These are phyloP conservation scores for Vicia villosa DNA, from an alignment of 306 rosid genomes.

Conservation along the genomic window DNA sequence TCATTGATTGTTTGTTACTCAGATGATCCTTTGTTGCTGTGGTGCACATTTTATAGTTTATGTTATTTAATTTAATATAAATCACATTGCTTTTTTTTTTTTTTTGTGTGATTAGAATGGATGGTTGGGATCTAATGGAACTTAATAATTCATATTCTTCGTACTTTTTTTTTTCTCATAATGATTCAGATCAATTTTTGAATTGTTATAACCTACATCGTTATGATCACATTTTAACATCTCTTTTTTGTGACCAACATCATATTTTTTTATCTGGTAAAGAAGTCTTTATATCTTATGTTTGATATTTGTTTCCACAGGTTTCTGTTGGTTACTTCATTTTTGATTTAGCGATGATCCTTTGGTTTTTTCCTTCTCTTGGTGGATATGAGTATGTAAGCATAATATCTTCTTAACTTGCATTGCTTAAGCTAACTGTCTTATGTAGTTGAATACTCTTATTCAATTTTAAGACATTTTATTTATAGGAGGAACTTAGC, in stretches of 20 bases:
- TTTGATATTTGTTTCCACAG: slow-evolving; percentile 49
- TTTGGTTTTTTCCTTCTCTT: slow-evolving; percentile 82
- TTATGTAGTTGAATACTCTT: slow-evolving; percentile 23
- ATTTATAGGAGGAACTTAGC: slow-evolving; percentile 37
- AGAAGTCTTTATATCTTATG: slow-evolving; percentile 21
- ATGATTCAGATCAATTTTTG: slow-evolving; percentile 2
- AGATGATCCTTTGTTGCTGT: neutral
- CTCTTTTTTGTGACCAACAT: neutral
- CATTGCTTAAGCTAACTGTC: slow-evolving; percentile 10
- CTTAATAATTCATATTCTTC: neutral
- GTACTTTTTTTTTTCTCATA: neutral
- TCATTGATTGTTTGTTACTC: neutral
- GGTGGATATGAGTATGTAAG: slow-evolving; percentile 99
- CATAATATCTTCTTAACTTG: slow-evolving; percentile 38
- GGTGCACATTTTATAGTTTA: neutral
- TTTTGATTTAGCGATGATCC: slow-evolving; percentile 75
- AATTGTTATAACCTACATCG: neutral
- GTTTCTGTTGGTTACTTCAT: slow-evolving; percentile 88
- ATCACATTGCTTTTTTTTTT: neutral
- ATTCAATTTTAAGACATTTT: slow-evolving; percentile 40
- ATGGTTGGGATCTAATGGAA: neutral
- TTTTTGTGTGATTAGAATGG: neutral
- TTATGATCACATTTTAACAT: neutral
- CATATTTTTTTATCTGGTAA: slow-evolving; percentile 18
- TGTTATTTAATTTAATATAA: neutral